Evolutionary conservation across 345 rosid species (phyloP), one percentile per base, ranked within the genome.

Genomic region (Ceriops tagal): DNA sequence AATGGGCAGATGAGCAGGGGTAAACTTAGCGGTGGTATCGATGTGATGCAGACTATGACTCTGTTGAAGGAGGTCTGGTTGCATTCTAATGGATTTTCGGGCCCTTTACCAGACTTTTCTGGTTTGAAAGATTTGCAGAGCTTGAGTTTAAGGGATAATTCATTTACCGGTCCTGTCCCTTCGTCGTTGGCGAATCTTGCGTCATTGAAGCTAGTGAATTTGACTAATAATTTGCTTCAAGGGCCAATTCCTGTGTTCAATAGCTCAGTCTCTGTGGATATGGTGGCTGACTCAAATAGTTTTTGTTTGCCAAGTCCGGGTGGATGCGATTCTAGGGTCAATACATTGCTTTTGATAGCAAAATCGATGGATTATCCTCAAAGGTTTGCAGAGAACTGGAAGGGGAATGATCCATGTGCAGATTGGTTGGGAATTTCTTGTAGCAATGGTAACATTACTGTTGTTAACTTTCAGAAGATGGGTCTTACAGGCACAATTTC

Each of bases 391-490:
- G 88, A 93, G 67, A 80, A 77, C 67, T 93, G 98, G 98, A 92
- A 86, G 75, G 95, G 86, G 32, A 90, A 90, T 61, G 84, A 89
- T 75, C 96, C 96, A 1, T 91, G 98, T 43, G 79, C 74, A 0
- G 84, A 76, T 59, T 93, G 98, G 98, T 51, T 84, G 64, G 98
- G 98, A 58, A 83, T 93, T 53, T 69, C 87, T 69, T 93, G 97
- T 76, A 80, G 71, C 78, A 79, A 79, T 46, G 89, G 87, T 24
- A 86, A 87, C 80, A 77, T 93, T 8, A 78, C 86, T 1, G 92
- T 91, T 60, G 73, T 93, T 22, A 93, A 89, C 77, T 92, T 93
- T 51, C 84, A 80, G 82, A 90, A 84, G 76, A 90, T 91, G 96
- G 88, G 86, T 31, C 83, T 93, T 46, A 80, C 67, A 0, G 97